Conservation (phyloP, 208 protist genomes). For the Zelonia costaricensis region DNA sequence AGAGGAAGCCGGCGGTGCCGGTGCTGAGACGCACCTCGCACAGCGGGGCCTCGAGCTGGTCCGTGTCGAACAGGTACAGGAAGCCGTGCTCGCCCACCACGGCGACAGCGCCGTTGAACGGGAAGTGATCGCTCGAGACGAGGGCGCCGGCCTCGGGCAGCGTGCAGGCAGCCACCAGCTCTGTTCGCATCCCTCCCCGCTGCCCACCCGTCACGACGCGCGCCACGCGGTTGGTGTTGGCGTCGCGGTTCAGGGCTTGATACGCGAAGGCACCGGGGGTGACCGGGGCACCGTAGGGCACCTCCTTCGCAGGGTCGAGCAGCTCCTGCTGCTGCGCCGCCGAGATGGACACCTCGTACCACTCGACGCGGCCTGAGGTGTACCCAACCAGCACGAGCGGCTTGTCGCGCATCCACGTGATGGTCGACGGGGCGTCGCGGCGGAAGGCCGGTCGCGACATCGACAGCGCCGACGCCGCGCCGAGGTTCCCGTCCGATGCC, state of each 20-base stretch:
- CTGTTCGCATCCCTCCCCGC: slow-evolving; percentile 35
- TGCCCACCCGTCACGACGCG: slow-evolving; percentile 32
- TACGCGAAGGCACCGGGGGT: slow-evolving; percentile 26
- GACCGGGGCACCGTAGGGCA: slow-evolving; percentile 16
- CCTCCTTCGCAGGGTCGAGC: slow-evolving; percentile 22
- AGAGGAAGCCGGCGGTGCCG: slow-evolving; percentile 42
- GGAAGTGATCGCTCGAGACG: slow-evolving; percentile 74
- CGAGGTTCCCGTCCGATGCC: not conserved
- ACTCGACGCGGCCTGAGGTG: slow-evolving; percentile 61
- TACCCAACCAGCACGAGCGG: slow-evolving; percentile 83
- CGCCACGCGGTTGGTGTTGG: slow-evolving; percentile 14
- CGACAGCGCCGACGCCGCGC: not conserved
- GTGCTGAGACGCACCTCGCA: slow-evolving; percentile 35
- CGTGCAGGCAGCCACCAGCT: slow-evolving; percentile 29
- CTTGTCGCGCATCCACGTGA: slow-evolving; percentile 86
- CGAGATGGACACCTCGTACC: slow-evolving; percentile 70
- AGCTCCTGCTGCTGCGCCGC: slow-evolving; percentile 28
- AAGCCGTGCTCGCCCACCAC: slow-evolving; percentile 52
- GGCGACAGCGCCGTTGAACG: slow-evolving; percentile 54
- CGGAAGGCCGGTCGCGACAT: not conserved
- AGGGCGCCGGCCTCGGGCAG: slow-evolving; percentile 56
- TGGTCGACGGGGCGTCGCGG: slow-evolving; percentile 52
- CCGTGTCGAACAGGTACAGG: slow-evolving; percentile 49
- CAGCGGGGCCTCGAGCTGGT: slow-evolving; percentile 48
- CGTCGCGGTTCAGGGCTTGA: slow-evolving; percentile 27